Evolutionary conservation across 306 rosid species (phyloP).

Genomic region (Dryas alaskensis): DNA sequence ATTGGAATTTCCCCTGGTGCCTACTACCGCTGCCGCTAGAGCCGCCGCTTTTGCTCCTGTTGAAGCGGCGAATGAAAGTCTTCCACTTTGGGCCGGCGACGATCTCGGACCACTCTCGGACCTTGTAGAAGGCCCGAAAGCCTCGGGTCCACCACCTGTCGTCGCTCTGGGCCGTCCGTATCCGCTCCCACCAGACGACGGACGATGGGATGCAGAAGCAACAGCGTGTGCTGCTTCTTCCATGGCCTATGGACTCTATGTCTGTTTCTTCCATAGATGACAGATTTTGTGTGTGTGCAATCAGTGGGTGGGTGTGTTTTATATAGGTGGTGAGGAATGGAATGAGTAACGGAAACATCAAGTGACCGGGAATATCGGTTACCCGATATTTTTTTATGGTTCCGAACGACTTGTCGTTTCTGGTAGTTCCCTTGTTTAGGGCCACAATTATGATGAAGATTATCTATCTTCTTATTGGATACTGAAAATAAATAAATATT

Average conservation of each 20-base stretch:
- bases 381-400: neutral
- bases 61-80: constrained; percentile 79
- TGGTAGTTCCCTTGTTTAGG: neutral
- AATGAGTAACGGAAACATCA: constrained; percentile 28
- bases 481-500: too few species aligned
- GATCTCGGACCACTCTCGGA: constrained; percentile 90
- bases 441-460: too few species aligned
- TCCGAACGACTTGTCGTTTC: constrained; percentile 12
- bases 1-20: constrained; percentile 65
- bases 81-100: constrained; percentile 97
- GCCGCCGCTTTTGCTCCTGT: constrained; percentile 41
- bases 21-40: constrained; percentile 10
- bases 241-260: constrained; percentile 37
- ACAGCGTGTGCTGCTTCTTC: constrained; percentile 40
- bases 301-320: neutral
- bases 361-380: constrained; percentile 38
- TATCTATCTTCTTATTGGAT: too few species aligned
- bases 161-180: constrained; percentile 33
- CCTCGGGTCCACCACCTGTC: constrained; percentile 75
- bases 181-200: constrained; percentile 71
- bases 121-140: constrained; percentile 50
- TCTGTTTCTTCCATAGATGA: constrained; percentile 26
- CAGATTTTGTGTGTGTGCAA: neutral
- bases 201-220: constrained; percentile 58
- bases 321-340: neutral